Evolutionary conservation across 208 protist genomes (phyloP), one percentile per base, ranked within the genome.

Genomic region (Phytomonas sp.): DNA sequence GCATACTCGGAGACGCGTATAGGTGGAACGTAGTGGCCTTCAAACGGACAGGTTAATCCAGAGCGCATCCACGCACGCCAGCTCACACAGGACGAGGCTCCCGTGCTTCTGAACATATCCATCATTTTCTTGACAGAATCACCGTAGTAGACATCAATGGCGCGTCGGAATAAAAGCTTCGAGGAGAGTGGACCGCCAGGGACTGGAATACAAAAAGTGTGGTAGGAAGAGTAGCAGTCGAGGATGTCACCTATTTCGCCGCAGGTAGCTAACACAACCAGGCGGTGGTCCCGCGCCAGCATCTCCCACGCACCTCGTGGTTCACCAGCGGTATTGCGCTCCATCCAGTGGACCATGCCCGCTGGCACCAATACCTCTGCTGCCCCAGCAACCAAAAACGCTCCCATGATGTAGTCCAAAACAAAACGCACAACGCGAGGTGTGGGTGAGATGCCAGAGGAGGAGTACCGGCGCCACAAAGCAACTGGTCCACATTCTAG

Each of bases 21-120:
- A 1, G 85, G 75, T 13, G 88, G 84, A 4, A 93, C 80, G 37
- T 89, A 78, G 8, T 70, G 65, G 23, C 91, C 91, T 71, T 96
- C 91, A 65, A 86, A 96, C 20, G 76, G 78, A 67, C 91, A 96
- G 29, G 84, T 89, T 13, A 96, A 77, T 0, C 86, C 77, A 0
- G 81, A 85, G 3, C 91, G 84, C 83, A 96, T 74, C 88, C 91
- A 96, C 74, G 85, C 88, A 23, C 76, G 75, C 81, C 85, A 90
- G 17, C 62, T 70, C 32, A 76, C 75, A 13, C 46, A 43, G 17
- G 13, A 51, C 13, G 40, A 51, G 13, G 13, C 40, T 23, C 20
- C 40, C 40, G 20, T 51, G 40, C 13, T 51, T 51, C 20, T 51
- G 13, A 88, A 40, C 23, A 64, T 74, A 40, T 71, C 59, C 40